Evolutionary conservation across 768 basidiomycete species (phyloP), one percentile per base, ranked within the genome.

Genomic region (Hericium erinaceus): DNA sequence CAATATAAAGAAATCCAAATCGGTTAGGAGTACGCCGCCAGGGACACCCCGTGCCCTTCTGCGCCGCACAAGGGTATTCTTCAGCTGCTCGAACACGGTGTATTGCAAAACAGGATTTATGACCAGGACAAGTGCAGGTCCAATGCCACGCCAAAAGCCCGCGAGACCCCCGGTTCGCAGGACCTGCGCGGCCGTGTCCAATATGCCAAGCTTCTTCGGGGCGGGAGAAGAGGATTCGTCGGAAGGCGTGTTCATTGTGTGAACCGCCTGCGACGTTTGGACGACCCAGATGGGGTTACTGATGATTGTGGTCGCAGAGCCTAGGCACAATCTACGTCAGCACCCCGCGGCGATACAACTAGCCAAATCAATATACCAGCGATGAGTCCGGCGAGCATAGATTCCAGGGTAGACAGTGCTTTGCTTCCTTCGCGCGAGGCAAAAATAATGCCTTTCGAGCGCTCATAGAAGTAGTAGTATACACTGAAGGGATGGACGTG

Each of bases 231-330:
- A 26, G 53, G n/a, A 50, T 26, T n/a, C 58, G 16, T 13, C 48
- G 1, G 39, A 44, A 41, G 55, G 59, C 15, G 48, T 53, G 49
- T 76, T 67, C 70, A 83, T 70, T 38, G 80, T 83, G 52, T 76
- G 79, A 37, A 88, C 85, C 9, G 89, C 85, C 69, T 95, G 93
- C 8, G 87, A 86, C 5, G 92, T 93, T 69, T 98, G 94, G 20
- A 98, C 78, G 51, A 97, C 93, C 97, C 97, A 99, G 59, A 98
- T 87, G 2, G 95, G 95, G 71, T 98, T 98, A 68, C 84, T 89
- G 61, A 91, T 78, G 61, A 95, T 71, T 3, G 92, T 89, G 3
- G 95, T 97, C 11, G 89, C 89, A 46, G 88, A 87, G 40, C 94
- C 95, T 92, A 3, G 28, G n/a, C 37, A 40, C 58, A 39, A 48